phyloP scores from a whole-genome alignment of 306 rosid genomes.

The Rubus parviflorus region DNA sequence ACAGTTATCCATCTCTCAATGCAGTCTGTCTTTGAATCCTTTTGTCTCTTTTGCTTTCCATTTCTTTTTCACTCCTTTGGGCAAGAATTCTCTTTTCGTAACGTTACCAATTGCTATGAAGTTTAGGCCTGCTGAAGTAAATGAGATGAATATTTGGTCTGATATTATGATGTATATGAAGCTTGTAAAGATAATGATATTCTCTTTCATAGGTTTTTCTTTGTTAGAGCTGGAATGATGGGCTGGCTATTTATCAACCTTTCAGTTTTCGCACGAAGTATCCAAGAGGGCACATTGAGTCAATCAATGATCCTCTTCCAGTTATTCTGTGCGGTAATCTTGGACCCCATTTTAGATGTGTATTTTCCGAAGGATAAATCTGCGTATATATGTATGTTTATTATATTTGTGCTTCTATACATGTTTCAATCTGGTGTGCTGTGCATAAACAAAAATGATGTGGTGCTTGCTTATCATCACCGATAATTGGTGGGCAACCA shows the following conservation, averaged over 20 bases:
- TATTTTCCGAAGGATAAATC: neutral
- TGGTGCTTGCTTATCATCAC: neutral
- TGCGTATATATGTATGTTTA: neutral
- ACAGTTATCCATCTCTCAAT: too few relatives aligned
- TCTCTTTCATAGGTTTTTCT: slow-evolving; percentile 76
- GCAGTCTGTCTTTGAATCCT: neutral
- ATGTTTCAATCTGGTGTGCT: neutral
- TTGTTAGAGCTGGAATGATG: slow-evolving; percentile 99
- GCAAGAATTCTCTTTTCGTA: neutral
- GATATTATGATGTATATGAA: slow-evolving; percentile 18
- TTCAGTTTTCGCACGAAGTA: slow-evolving; percentile 70
- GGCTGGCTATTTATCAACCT: slow-evolving; percentile 91
- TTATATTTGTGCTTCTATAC: neutral
- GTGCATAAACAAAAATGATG: neutral
- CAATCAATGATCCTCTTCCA: slow-evolving; percentile 86
- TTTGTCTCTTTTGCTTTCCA: neutral
- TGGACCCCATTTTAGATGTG: slow-evolving; percentile 1
- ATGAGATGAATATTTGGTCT: slow-evolving; percentile 20
- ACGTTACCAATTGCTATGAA: neutral
- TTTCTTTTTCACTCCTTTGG: neutral
- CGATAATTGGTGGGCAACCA: neutral
- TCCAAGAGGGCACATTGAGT: slow-evolving; percentile 58
- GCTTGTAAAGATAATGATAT: slow-evolving; percentile 10
- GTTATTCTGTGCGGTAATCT: slow-evolving; percentile 72
- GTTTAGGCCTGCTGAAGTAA: slow-evolving; percentile 6